A percentile compares a stretch with the other conserved stretches of the same genome.
Evolutionary conservation across 139 green algal species (phyloP).

Genomic region (Mychonastes homosphaera): DNA sequence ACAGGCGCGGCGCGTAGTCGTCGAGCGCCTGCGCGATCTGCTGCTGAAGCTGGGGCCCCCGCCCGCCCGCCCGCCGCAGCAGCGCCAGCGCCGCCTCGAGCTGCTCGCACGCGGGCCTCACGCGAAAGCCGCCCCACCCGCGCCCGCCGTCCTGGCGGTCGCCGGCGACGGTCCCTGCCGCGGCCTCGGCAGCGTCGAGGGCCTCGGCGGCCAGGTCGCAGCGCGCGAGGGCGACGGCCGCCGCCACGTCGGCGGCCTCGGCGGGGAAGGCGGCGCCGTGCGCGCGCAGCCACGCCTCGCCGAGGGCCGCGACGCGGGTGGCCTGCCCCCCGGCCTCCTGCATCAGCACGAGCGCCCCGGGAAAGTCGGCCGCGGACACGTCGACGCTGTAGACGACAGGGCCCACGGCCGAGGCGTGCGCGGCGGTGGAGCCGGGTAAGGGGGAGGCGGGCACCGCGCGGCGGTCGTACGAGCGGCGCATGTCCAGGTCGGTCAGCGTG

Average conservation of each 20-base stretch:
- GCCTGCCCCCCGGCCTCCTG: constrained; percentile 27
- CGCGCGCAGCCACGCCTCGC: constrained; percentile 1
- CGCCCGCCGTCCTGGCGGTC: neutral
- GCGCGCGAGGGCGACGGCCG: constrained; percentile 24
- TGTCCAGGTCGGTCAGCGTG: constrained; percentile 9
- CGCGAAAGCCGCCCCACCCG: neutral
- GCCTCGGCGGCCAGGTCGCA: constrained; percentile 26
- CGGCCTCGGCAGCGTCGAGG: constrained; percentile 6
- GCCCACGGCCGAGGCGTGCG: constrained; percentile 6
- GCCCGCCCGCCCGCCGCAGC: constrained; percentile 14
- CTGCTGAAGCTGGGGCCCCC: constrained; percentile 27
- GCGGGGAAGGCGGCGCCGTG: neutral
- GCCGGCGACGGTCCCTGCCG: neutral
- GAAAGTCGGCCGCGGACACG: constrained; percentile 29
- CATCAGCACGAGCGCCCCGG: constrained; percentile 31
- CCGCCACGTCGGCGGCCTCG: constrained; percentile 22
- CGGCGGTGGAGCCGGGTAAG: too few species aligned
- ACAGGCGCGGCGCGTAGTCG: constrained; percentile 25
- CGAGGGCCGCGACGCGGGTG: constrained; percentile 18
- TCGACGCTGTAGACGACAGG: constrained; percentile 6
- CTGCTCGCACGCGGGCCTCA: constrained; percentile 23
- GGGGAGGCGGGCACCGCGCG: too few species aligned
- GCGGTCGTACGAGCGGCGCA: constrained; percentile 21
- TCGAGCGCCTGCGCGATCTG: constrained; percentile 27
- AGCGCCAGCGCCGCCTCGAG: constrained; percentile 24